Evolutionary conservation across 352 stramenopile species (phyloP).

Genomic region (Phytophthora melonis): DNA sequence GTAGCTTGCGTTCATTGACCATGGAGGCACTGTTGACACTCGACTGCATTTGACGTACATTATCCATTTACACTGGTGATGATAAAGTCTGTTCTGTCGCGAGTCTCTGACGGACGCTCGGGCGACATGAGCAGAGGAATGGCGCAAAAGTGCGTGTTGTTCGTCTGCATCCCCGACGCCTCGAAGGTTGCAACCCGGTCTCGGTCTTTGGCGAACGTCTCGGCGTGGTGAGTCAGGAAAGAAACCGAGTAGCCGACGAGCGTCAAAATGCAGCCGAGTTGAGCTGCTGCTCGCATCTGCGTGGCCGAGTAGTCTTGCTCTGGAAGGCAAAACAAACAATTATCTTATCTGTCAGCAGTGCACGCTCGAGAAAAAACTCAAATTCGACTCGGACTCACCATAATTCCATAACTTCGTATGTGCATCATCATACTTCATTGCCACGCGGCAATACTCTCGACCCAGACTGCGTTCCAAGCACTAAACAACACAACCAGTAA

Average conservation of each 20-base stretch:
- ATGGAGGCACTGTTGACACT: too few relatives aligned
- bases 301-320: conserved; percentile 39
- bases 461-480: conserved; percentile 45
- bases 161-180: conserved; percentile 27
- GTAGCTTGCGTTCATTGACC: too few relatives aligned
- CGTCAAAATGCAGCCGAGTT: conserved; percentile 63
- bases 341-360: neutral
- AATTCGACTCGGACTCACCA: conserved; percentile 22
- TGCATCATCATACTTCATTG: conserved; percentile 38
- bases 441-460: conserved; percentile 44
- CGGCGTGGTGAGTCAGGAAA: conserved; percentile 50
- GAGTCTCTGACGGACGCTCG: conserved; percentile 11
- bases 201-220: conserved; percentile 20
- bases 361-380: neutral
- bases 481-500: conserved; percentile 1
- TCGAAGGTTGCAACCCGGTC: conserved; percentile 30
- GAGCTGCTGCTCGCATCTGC: conserved; percentile 53
- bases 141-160: conserved; percentile 30
- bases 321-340: neutral
- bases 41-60: neutral
- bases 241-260: conserved; percentile 63
- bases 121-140: conserved; percentile 38
- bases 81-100: conserved; percentile 18
- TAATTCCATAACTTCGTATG: conserved; percentile 62
- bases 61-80: conserved; percentile 22